Conservation (phyloP, 2,329 filamentous ascomycete genomes). For the Zymoseptoria passerinii region DNA sequence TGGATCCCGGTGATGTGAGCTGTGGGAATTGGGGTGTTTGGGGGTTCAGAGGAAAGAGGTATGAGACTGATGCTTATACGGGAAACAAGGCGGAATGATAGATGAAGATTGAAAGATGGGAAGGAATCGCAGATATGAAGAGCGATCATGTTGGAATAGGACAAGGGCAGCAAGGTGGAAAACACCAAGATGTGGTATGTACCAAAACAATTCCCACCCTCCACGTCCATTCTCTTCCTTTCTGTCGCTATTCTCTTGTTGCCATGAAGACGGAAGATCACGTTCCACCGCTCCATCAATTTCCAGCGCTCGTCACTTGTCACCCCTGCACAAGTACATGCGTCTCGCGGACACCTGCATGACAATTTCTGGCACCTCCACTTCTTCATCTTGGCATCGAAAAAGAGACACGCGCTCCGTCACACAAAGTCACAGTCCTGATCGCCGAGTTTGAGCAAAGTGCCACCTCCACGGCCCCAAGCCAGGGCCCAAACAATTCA, state of each 20-base stretch:
- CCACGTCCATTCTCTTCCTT: not conserved
- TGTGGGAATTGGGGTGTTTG: slow-evolving; percentile 97
- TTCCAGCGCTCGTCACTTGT: not conserved
- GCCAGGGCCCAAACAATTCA: not conserved
- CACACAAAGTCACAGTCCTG: no score
- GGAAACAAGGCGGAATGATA: slow-evolving; percentile 4
- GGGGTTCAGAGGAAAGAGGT: slow-evolving; percentile 96
- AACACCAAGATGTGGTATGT: not conserved
- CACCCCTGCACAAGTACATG: not conserved
- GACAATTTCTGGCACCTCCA: not conserved
- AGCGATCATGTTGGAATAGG: not conserved
- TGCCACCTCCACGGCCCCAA: not conserved
- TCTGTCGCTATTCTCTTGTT: no score
- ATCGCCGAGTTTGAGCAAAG: not conserved
- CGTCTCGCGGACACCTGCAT: not conserved
- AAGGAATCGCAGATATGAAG: not conserved
- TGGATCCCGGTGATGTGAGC: slow-evolving; percentile 87
- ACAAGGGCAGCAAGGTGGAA: not conserved
- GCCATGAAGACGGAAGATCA: not conserved
- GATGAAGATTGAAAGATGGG: not conserved
- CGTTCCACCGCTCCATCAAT: not conserved
- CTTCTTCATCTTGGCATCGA: not conserved
- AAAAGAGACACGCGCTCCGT: not conserved
- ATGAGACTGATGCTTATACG: slow-evolving; percentile 47
- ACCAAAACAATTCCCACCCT: not conserved